phyloP scores from a whole-genome alignment of 2,329 filamentous ascomycete genomes.

The Fusarium guadeloupense region DNA sequence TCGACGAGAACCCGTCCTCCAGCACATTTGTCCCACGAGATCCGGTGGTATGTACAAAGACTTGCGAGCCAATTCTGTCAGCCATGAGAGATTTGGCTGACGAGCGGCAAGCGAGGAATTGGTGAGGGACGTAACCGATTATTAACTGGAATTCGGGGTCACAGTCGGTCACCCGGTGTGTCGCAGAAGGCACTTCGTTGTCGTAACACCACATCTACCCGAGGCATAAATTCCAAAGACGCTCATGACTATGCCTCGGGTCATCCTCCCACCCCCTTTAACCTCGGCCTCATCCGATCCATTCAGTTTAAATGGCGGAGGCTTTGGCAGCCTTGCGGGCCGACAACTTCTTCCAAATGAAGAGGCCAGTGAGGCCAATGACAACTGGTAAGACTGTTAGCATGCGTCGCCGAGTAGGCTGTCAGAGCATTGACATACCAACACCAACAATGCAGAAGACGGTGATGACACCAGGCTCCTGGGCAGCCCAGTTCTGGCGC shows the following conservation, averaged over 20 bases:
- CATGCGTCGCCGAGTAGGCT: neutral
- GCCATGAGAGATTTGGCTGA: conserved; percentile 11
- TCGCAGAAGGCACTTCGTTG: conserved; percentile 41
- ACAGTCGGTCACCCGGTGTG: conserved; percentile 45
- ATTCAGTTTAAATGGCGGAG: conserved; percentile 36
- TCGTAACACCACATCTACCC: conserved; percentile 41
- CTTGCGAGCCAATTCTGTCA: conserved; percentile 22
- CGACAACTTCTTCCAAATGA: conserved; percentile 46
- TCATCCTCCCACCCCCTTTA: conserved; percentile 37
- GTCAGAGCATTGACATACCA: conserved; percentile 44
- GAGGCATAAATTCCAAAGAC: conserved; percentile 25
- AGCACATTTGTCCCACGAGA: conserved; percentile 42
- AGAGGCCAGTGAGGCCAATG: conserved; percentile 45
- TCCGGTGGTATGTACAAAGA: conserved; percentile 42
- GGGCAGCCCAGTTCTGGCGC: conserved; percentile 53
- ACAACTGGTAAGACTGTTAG: conserved; percentile 45
- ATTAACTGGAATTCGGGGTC: conserved; percentile 42
- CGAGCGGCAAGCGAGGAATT: conserved; percentile 33
- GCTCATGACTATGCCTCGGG: conserved; percentile 34
- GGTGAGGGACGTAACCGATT: conserved; percentile 39
- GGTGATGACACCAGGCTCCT: conserved; percentile 53
- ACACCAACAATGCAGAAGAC: conserved; percentile 56
- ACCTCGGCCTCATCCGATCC: conserved; percentile 16
- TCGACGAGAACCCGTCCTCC: conserved; percentile 46
- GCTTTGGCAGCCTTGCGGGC: conserved; percentile 49